Base-by-base conservation (phyloP, 2,329 filamentous ascomycete species). In the Periconia sp. region DNA sequence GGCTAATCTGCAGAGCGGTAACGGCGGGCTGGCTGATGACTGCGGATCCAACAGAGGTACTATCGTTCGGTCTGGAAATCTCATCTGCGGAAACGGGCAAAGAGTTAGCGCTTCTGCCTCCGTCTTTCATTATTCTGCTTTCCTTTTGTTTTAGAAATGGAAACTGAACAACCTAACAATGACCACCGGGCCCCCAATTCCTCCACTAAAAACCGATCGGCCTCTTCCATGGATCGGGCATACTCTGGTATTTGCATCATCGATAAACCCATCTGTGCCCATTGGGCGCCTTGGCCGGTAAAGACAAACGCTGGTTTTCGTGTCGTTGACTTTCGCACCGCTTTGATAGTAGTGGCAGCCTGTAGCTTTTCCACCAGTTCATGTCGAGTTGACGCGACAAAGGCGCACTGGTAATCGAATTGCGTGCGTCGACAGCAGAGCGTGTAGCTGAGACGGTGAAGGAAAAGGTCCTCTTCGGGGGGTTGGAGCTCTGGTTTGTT, bases 241-340 rank as follows among this genome's bases (percentile, higher is more conserved):
- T 27, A 27, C 23, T 27, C 23, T 27, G 23, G 23, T 5, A 27
- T 27, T 27, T 27, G 23, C 23, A 27, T 27, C 23, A 27, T 27
- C 23, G 8, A 27, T 27, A 27, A 27, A 27, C 23, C 43, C 43
- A 45, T 27, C 9, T 30, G 23, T 10, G 11, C 14, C 55, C 59
- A 72, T 48, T 73, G 70, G 1, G 68, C 69, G 11, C 70, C 70
- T 55, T 74, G 71, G 2, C 71, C 71, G 2, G 70, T 73, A 53
- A 74, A 74, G 17, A 73, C 20, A 18, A 51, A 37, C 8, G 43
- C 43, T 10, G 23, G 11, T 3, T n/a, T n/a, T 9, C 10, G 15
- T 6, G 14, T 41, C 17, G 7, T 45, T 30, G 15, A 20, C 23
- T 15, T 42, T 17, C 41, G 2, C 3, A n/a, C 13, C 41, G 13